A percentile compares a stretch with the other conserved stretches of the same genome.
Evolutionary conservation across 306 rosid genomes (phyloP).

Genomic region (Rosa chinensis): DNA sequence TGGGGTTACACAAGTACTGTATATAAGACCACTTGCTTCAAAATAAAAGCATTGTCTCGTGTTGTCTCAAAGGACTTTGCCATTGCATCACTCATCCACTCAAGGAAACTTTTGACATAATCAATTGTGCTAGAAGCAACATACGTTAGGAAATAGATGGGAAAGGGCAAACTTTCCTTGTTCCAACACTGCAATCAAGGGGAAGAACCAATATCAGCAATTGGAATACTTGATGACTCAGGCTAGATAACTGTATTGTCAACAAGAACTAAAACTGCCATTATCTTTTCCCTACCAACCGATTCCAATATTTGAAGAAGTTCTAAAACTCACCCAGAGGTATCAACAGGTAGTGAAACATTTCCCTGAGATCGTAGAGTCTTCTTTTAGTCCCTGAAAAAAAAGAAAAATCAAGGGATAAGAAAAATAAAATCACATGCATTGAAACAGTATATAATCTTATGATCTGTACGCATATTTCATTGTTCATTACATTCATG

Average conservation of each 20-base stretch:
- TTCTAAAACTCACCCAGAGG: constrained; percentile 85
- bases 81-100: constrained; percentile 98
- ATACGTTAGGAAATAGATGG: constrained; percentile 76
- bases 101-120: constrained; percentile 89
- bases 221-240: not conserved
- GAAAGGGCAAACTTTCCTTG: constrained; percentile 72
- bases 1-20: not conserved
- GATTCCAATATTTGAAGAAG: constrained; percentile 78
- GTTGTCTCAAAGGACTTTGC: constrained; percentile 87
- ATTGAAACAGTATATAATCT: not conserved
- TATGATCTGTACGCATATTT: not conserved
- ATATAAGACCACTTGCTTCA: constrained; percentile 58
- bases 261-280: not conserved
- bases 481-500: not conserved
- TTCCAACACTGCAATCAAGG: constrained; percentile 79
- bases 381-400: constrained; percentile 70
- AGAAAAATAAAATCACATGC: constrained; percentile 26
- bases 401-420: constrained; percentile 5
- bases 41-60: constrained; percentile 19
- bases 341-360: constrained; percentile 82
- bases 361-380: constrained; percentile 84
- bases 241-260: not conserved
- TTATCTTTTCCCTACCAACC: constrained; percentile 48
- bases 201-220: constrained; percentile 32
- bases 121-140: constrained; percentile 89